Conservation (phyloP, 2,329 filamentous ascomycete genomes). For the Hansfordia pulvinata region DNA sequence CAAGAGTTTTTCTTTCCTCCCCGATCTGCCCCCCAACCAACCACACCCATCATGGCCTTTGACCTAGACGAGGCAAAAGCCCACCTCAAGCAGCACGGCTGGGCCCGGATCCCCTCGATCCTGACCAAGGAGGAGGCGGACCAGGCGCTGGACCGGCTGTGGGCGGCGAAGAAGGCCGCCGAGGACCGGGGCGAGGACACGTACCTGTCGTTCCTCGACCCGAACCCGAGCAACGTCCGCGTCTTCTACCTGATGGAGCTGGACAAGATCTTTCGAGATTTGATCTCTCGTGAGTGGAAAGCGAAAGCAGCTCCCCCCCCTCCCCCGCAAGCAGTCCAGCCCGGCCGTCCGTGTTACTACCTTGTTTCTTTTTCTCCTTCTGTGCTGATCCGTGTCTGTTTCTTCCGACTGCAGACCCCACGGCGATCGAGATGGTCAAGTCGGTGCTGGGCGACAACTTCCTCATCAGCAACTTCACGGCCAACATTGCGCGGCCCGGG, state of each 20-base stretch:
- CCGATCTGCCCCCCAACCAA: neutral
- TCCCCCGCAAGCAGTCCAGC: no score
- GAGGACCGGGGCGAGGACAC: conserved; percentile 5
- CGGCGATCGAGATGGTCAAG: conserved; percentile 13
- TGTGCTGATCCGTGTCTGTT: no score
- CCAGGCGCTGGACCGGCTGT: conserved; percentile 3
- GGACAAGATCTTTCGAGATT: conserved; percentile 7
- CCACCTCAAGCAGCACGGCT: conserved; percentile 5
- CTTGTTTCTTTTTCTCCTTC: no score
- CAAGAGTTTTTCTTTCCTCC: neutral
- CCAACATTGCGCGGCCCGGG: conserved; percentile 20
- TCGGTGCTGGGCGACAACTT: conserved; percentile 14
- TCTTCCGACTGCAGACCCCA: no score
- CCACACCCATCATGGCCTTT: neutral
- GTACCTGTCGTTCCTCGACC: conserved; percentile 5
- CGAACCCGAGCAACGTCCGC: conserved; percentile 7
- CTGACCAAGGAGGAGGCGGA: conserved; percentile 5
- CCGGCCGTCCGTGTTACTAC: no score
- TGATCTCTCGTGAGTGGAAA: no score
- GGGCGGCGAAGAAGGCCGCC: conserved; percentile 3
- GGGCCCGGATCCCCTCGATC: conserved; percentile 2
- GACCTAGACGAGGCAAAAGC: conserved; percentile 3
- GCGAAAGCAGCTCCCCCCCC: no score
- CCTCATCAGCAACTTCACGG: conserved; percentile 20
- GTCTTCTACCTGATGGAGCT: conserved; percentile 8